Conservation (phyloP, 495 filamentous ascomycete genomes). For the Hypomontagnella submonticulosa region DNA sequence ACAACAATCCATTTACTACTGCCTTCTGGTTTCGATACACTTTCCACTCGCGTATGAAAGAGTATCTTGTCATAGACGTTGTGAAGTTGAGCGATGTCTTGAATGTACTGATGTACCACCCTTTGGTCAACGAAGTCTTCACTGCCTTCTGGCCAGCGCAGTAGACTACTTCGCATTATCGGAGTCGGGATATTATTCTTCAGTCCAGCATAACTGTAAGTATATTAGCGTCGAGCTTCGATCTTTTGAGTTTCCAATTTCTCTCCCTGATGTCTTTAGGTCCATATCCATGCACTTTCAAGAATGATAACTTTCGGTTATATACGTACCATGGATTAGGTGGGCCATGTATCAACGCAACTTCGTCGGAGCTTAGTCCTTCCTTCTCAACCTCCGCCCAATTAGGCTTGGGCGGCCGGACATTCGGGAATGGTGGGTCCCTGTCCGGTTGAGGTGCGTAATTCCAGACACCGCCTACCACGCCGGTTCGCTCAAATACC, state of each 20-base stretch:
- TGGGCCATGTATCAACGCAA: slow-evolving; percentile 43
- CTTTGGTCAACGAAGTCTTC: slow-evolving; percentile 65
- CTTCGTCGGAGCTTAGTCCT: slow-evolving; percentile 40
- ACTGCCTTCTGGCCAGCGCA: slow-evolving; percentile 68
- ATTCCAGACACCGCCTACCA: slow-evolving; percentile 72
- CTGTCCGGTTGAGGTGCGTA: slow-evolving; percentile 68
- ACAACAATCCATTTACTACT: slow-evolving; percentile 62
- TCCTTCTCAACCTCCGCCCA: slow-evolving; percentile 48
- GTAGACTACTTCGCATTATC: slow-evolving; percentile 68
- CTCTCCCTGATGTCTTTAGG: no score
- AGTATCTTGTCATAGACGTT: slow-evolving; percentile 61
- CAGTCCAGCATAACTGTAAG: slow-evolving; percentile 68
- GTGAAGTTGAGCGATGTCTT: slow-evolving; percentile 61
- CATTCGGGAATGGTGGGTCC: slow-evolving; percentile 67
- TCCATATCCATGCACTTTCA: no score
- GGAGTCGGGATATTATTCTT: slow-evolving; percentile 73
- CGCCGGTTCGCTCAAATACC: slow-evolving; percentile 70
- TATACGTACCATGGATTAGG: slow-evolving; percentile 52
- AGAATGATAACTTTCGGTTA: neutral
- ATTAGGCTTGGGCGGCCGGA: slow-evolving; percentile 51
- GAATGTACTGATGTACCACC: slow-evolving; percentile 68
- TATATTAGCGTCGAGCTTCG: slow-evolving; percentile 36
- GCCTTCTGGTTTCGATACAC: slow-evolving; percentile 56
- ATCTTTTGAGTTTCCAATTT: neutral
- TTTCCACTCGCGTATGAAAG: slow-evolving; percentile 69